Percentiles rank a stretch among this genome's conserved stretches.
Evolutionary conservation across 352 stramenopile species (phyloP).

Genomic region (Pythium scleroteichum): DNA sequence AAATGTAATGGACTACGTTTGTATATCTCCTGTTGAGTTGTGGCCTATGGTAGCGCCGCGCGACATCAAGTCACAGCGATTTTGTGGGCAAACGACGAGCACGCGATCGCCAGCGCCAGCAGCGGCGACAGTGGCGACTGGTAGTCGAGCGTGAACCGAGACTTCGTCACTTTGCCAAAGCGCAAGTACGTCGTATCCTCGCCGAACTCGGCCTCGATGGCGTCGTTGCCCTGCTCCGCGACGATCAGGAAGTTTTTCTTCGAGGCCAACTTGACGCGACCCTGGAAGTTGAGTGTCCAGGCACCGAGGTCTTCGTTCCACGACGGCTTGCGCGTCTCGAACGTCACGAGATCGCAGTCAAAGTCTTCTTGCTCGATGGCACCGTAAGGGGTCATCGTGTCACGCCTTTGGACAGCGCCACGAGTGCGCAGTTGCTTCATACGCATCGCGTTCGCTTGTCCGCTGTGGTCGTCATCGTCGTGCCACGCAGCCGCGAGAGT

Average conservation of each 20-base stretch:
- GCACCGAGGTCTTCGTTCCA: constrained; percentile 84
- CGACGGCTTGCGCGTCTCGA: constrained; percentile 79
- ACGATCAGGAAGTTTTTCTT: constrained; percentile 92
- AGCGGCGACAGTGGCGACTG: constrained; percentile 68
- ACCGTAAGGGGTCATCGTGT: constrained; percentile 53
- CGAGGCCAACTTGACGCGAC: constrained; percentile 86
- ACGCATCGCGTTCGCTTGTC: constrained; percentile 37
- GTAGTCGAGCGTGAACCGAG: constrained; percentile 80
- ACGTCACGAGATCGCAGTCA: constrained; percentile 72
- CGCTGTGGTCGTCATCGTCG: constrained; percentile 56
- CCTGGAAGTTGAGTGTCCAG: constrained; percentile 91
- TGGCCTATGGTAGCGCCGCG: too few species aligned
- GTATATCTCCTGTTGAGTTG: too few species aligned
- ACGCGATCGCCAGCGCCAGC: constrained; percentile 80
- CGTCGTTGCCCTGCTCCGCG: constrained; percentile 49
- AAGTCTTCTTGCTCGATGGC: constrained; percentile 75
- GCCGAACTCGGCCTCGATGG: constrained; percentile 51
- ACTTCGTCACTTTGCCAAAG: constrained; percentile 73
- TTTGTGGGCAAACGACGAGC: constrained; percentile 86
- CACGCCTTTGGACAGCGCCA: constrained; percentile 15
- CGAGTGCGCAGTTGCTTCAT: constrained; percentile 34
- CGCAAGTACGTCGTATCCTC: constrained; percentile 57
- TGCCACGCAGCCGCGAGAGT: constrained; percentile 37
- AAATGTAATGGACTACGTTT: too few species aligned
- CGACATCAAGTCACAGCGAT: constrained; percentile 65